Conservation (phyloP, 2,329 filamentous ascomycete genomes). For the Phyllosticta citrichinensis region DNA sequence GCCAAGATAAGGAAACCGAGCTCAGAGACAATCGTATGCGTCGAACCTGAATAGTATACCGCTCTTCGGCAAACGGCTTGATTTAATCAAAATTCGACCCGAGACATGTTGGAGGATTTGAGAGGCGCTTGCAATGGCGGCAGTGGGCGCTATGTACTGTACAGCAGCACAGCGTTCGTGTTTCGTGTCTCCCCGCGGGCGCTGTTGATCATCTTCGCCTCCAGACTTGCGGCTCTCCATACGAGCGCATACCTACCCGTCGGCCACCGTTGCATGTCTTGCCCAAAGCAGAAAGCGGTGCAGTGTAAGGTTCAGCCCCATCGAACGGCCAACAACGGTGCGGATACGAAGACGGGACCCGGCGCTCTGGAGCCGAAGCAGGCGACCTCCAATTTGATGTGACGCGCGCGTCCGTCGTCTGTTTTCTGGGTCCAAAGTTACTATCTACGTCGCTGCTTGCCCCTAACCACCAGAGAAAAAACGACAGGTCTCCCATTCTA, state of each 20-base stretch:
- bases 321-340: neutral
- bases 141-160: neutral
- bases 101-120: neutral
- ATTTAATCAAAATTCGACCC: neutral
- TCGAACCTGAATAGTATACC: neutral
- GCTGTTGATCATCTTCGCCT: neutral
- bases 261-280: conserved; percentile 9
- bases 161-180: neutral
- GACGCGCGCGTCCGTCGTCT: neutral
- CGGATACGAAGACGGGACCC: neutral
- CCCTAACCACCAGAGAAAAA: neutral
- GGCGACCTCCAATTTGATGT: neutral
- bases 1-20: neutral
- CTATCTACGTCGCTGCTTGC: neutral
- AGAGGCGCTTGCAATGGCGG: neutral
- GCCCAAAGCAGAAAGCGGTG: conserved; percentile 7
- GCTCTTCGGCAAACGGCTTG: neutral
- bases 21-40: neutral
- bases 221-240: neutral
- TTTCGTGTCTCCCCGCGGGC: neutral
- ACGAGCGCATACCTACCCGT: conserved; percentile 1
- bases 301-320: neutral
- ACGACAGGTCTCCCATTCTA: neutral
- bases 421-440: neutral
- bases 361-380: neutral